Conservation (phyloP, 2,329 filamentous ascomycete species). For the Penicillium sp. region DNA sequence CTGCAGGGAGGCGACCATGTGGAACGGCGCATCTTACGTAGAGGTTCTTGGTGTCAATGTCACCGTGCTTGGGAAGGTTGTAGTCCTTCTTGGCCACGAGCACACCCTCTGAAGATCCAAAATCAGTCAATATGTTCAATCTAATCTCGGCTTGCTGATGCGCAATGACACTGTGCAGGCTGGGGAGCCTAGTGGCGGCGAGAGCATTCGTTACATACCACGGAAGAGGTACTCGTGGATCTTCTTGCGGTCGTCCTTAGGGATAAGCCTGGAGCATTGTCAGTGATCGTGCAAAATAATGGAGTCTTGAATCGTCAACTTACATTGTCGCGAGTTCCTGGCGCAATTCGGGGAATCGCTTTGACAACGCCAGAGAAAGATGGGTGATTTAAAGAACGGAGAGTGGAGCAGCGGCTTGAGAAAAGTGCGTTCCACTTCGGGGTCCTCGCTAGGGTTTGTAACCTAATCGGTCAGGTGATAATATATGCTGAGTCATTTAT, state of each 20-base stretch:
- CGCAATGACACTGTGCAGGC: constrained; percentile 1
- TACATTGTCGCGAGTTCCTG: constrained; percentile 54
- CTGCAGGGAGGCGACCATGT: background rate
- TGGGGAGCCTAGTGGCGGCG: constrained; percentile 21
- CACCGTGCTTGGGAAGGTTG: constrained; percentile 94
- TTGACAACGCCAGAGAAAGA: constrained; percentile 42
- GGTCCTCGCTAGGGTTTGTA: constrained; percentile 26
- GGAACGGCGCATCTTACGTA: constrained; percentile 53
- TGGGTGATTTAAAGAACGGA: constrained; percentile 36
- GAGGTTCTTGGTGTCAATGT: constrained; percentile 99
- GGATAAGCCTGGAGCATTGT: constrained; percentile 72
- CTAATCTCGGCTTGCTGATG: background rate
- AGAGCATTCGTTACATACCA: constrained; percentile 50
- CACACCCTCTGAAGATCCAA: constrained; percentile 56
- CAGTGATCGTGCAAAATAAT: constrained; percentile 6
- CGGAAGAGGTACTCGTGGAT: constrained; percentile 99
- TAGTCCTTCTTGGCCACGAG: constrained; percentile 99
- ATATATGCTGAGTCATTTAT: constrained; percentile 5
- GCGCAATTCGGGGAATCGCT: constrained; percentile 52
- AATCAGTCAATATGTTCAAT: constrained; percentile 13
- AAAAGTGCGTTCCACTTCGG: constrained; percentile 38
- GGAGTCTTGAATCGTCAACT: constrained; percentile 15
- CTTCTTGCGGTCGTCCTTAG: constrained; percentile 99
- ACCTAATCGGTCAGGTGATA: constrained; percentile 23
- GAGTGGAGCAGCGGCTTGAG: constrained; percentile 32